phyloP scores from a whole-genome alignment of 257 asterid genomes.

The Pogostemon cablin region DNA sequence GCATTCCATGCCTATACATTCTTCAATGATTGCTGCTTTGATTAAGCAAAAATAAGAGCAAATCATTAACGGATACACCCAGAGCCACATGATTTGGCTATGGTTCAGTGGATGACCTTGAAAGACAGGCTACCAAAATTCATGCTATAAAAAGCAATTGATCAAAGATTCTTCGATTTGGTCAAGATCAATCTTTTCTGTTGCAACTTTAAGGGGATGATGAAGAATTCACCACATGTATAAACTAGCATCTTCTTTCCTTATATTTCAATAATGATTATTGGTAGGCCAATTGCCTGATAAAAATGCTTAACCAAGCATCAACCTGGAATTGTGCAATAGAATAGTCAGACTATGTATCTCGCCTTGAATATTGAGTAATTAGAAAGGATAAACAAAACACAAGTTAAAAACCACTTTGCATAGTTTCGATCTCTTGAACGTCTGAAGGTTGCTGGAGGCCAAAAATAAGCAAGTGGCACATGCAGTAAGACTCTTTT shows the following conservation, averaged over 20 bases:
- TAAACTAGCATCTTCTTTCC: background rate
- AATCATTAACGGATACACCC: background rate
- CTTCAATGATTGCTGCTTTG: slow-evolving; percentile 1
- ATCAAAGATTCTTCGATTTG: slow-evolving; percentile 6
- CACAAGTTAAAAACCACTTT: too few relatives aligned
- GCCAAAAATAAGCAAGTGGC: background rate
- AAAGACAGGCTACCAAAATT: background rate
- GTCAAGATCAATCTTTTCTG: background rate
- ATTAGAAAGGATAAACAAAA: background rate
- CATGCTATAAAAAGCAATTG: background rate
- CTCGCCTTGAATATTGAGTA: background rate
- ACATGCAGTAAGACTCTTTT: background rate
- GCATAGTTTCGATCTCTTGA: background rate
- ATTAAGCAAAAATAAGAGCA: background rate
- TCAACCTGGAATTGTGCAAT: background rate
- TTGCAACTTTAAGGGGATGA: background rate
- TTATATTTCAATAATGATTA: background rate
- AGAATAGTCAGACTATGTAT: too few relatives aligned
- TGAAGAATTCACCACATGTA: background rate
- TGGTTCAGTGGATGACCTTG: background rate
- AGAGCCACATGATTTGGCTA: slow-evolving; percentile 14
- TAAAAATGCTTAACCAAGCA: background rate
- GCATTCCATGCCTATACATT: background rate
- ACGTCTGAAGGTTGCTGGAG: slow-evolving; percentile 12
- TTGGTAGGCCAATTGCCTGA: background rate